These are phyloP conservation scores for Colletotrichum sp. DNA, from an alignment of 2,329 filamentous ascomycete genomes.

Conservation along the genomic window DNA sequence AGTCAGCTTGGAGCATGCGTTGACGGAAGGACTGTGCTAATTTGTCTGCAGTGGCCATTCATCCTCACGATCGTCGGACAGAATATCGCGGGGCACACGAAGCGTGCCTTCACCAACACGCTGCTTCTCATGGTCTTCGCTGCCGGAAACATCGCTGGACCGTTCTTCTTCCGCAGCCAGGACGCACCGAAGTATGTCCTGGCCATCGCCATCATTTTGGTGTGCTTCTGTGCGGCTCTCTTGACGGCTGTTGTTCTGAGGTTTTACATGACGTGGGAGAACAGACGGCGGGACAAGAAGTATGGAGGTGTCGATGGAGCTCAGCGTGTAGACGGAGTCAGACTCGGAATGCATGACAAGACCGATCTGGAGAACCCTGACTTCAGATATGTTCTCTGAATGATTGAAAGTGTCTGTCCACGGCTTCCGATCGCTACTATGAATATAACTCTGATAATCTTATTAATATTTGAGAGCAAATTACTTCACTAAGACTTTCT, in stretches of 20 bases:
- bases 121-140: constrained; percentile 24
- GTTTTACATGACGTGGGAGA: background rate
- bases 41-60: background rate
- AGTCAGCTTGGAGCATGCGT: background rate
- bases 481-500: background rate
- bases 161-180: constrained; percentile 27
- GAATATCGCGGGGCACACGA: constrained; percentile 9
- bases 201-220: constrained; percentile 27
- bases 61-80: background rate
- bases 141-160: constrained; percentile 25
- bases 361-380: constrained; percentile 29
- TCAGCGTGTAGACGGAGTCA: constrained; percentile 18
- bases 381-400: constrained; percentile 27
- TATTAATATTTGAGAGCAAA: background rate
- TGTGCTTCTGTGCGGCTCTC: background rate
- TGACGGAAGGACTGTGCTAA: background rate
- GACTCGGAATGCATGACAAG: constrained; percentile 29
- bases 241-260: background rate
- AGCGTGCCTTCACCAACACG: constrained; percentile 23
- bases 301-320: background rate
- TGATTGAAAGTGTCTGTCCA: background rate
- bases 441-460: rapidly evolving
- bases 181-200: constrained; percentile 27
- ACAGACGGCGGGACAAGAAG: background rate
- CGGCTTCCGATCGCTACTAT: rapidly evolving